Evolutionary conservation across 1,139 yeast genomes (phyloP).

Genomic region (Pichia sorboxylosa): DNA sequence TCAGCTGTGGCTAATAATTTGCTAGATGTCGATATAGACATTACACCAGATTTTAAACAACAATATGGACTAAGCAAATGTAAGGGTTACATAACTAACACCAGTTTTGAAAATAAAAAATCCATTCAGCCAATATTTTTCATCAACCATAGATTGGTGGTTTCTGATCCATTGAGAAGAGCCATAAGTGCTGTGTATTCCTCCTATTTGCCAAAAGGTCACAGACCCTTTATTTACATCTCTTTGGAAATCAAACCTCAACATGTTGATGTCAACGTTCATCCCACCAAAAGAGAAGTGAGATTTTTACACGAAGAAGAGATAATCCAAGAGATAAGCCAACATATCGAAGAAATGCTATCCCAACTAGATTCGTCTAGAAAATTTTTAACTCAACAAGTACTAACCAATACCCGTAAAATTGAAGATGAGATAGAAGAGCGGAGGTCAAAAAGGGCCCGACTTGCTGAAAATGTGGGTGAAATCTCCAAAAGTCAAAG

Average conservation of each 20-base stretch:
- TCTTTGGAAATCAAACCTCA: constrained; percentile 53
- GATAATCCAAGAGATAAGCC: constrained; percentile 52
- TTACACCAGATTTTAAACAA: constrained; percentile 16
- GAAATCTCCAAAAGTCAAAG: constrained; percentile 8
- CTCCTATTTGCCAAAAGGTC: constrained; percentile 67
- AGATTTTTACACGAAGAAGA: constrained; percentile 80
- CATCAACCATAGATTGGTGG: constrained; percentile 72
- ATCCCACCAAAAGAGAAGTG: constrained; percentile 92
- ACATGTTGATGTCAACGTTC: constrained; percentile 84
- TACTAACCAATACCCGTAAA: constrained; percentile 23
- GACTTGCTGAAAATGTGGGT: not conserved
- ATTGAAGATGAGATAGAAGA: constrained; percentile 8
- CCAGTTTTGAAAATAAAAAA: constrained; percentile 64
- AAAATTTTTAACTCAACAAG: constrained; percentile 54
- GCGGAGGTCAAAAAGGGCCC: constrained; percentile 6
- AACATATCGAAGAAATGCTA: constrained; percentile 38
- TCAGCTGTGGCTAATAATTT: constrained; percentile 56
- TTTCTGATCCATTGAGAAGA: constrained; percentile 68
- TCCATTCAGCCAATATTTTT: constrained; percentile 61
- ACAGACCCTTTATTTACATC: constrained; percentile 67
- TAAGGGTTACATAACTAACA: constrained; percentile 55
- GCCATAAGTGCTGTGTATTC: constrained; percentile 57
- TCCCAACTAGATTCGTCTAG: constrained; percentile 58
- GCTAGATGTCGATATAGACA: constrained; percentile 30
- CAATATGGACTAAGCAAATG: constrained; percentile 38